A percentile compares a stretch with the other conserved stretches of the same genome.
Conservation (phyloP, 1,284 basidiomycete genomes). For the Caloboletus inedulis region DNA sequence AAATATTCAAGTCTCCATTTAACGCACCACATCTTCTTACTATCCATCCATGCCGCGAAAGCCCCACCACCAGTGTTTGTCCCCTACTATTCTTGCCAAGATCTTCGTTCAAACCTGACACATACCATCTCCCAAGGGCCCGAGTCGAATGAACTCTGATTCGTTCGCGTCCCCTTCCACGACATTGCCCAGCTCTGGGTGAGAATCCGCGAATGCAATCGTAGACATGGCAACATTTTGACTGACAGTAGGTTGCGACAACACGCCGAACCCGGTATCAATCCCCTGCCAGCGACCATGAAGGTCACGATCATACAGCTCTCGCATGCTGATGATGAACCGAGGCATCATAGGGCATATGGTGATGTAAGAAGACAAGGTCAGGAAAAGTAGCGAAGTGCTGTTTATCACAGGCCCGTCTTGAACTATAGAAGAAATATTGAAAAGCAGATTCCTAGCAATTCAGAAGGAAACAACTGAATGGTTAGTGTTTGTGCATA, state of each 20-base stretch:
- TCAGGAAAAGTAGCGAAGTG: neutral
- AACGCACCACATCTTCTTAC: no score
- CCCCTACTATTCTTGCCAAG: no score
- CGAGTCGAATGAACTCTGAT: no score
- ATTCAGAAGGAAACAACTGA: neutral
- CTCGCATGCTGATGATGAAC: neutral
- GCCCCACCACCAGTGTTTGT: no score
- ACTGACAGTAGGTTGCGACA: neutral
- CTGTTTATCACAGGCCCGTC: neutral
- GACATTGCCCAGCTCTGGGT: neutral
- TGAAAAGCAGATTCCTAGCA: neutral
- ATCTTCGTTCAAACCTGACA: no score
- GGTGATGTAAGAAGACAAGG: accelerated
- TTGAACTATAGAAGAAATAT: neutral
- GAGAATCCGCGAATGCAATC: neutral
- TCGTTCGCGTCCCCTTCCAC: neutral
- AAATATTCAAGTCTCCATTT: no score
- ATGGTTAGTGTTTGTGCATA: neutral
- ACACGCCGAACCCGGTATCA: constrained; percentile 1
- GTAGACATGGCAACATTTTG: neutral
- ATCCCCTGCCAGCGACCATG: neutral
- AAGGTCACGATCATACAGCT: neutral
- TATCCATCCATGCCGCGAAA: no score
- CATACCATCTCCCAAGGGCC: no score
- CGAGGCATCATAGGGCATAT: neutral